Evolutionary conservation across 1,284 basidiomycete species (phyloP).

Genomic region (Hortiboletus rubellus): DNA sequence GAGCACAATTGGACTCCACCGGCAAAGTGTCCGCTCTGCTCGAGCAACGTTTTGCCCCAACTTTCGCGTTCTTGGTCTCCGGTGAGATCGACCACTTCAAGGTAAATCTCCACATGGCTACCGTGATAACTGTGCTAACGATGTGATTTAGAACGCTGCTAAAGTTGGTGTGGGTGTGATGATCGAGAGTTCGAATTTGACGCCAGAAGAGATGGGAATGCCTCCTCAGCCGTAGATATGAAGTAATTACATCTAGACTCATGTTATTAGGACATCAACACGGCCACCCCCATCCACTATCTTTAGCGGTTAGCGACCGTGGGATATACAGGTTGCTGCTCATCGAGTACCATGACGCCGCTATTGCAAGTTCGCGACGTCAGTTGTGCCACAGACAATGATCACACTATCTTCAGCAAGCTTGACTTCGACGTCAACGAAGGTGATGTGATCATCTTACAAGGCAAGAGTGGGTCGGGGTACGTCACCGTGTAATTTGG

Average conservation of each 20-base stretch:
- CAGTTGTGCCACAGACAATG: slow-evolving; percentile 29
- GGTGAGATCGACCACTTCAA: slow-evolving; percentile 99
- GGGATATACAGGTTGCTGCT: slow-evolving; percentile 14
- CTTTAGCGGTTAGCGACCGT: slow-evolving; percentile 11
- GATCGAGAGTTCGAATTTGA: slow-evolving; percentile 83
- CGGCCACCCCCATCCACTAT: slow-evolving; percentile 10
- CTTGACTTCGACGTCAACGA: slow-evolving; percentile 62
- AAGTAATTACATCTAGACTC: slow-evolving; percentile 35
- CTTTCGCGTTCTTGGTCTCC: slow-evolving; percentile 91
- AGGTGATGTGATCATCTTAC: slow-evolving; percentile 71
- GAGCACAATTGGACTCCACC: slow-evolving; percentile 89
- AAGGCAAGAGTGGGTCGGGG: slow-evolving; percentile 74
- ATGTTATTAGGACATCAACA: slow-evolving; percentile 21
- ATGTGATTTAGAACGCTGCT: slow-evolving; percentile 69
- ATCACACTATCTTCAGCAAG: slow-evolving; percentile 48
- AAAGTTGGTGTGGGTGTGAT: slow-evolving; percentile 96
- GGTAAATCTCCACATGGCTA: slow-evolving; percentile 46
- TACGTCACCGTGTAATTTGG: slow-evolving; percentile 30
- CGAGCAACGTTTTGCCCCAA: slow-evolving; percentile 94
- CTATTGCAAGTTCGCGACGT: slow-evolving; percentile 29
- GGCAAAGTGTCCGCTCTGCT: slow-evolving; percentile 95
- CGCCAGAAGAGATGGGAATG: slow-evolving; percentile 79
- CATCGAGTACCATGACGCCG: slow-evolving; percentile 12
- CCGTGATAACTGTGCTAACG: slow-evolving; percentile 15
- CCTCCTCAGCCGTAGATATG: slow-evolving; percentile 47